Evolutionary conservation across 768 basidiomycete species (phyloP).

Genomic region (Dentipellis sp.): DNA sequence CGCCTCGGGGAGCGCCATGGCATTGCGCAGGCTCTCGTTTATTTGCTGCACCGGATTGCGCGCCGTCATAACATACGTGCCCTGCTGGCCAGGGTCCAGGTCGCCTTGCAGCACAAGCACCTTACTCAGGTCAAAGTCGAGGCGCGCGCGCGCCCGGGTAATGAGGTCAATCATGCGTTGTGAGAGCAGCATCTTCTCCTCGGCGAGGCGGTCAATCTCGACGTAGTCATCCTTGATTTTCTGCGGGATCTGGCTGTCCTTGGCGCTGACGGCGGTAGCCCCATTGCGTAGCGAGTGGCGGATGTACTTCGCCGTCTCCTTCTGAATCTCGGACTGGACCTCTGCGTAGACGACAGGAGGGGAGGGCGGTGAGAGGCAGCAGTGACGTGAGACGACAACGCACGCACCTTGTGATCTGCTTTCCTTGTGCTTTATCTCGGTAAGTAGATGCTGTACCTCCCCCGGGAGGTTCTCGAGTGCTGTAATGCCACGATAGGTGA

Average conservation of each 20-base stretch:
- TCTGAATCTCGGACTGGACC: slow-evolving; percentile 33
- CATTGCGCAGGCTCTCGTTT: slow-evolving; percentile 12
- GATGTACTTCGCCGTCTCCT: slow-evolving; percentile 33
- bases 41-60: slow-evolving; percentile 32
- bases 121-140: slow-evolving; percentile 36
- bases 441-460: slow-evolving; percentile 38
- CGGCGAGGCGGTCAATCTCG: slow-evolving; percentile 24
- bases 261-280: slow-evolving; percentile 16
- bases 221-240: slow-evolving; percentile 22
- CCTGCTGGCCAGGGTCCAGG: slow-evolving; percentile 23
- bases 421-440: slow-evolving; percentile 39
- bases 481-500: slow-evolving; percentile 12
- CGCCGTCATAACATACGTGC: slow-evolving; percentile 16
- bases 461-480: slow-evolving; percentile 42
- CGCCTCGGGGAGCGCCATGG: slow-evolving; percentile 9
- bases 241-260: slow-evolving; percentile 28
- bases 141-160: slow-evolving; percentile 33
- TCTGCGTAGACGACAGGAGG: slow-evolving; percentile 19
- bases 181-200: slow-evolving; percentile 35
- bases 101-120: slow-evolving; percentile 39
- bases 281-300: slow-evolving; percentile 30
- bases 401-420: slow-evolving; percentile 30
- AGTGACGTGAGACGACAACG: background rate
- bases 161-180: slow-evolving; percentile 36
- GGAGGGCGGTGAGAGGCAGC: background rate